phyloP scores from a whole-genome alignment of 768 basidiomycete species.

The Tremella fuciformis region DNA sequence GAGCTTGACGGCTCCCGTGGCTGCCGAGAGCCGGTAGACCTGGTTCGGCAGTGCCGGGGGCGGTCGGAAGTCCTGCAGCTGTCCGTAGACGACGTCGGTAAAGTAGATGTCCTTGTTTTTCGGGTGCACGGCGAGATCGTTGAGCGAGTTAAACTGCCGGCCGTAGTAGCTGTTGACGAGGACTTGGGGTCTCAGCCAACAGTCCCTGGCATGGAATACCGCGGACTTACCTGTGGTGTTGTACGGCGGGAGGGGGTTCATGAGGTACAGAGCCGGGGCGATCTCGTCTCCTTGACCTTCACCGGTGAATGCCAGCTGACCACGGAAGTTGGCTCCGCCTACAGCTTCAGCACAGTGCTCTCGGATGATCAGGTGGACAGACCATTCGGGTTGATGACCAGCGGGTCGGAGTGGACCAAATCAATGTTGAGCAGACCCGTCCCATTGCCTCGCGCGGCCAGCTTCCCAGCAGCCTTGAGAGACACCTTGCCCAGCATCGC shows the following conservation, averaged over 20 bases:
- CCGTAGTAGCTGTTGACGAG: slow-evolving; percentile 76
- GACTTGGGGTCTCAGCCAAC: slow-evolving; percentile 16
- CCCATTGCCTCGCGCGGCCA: slow-evolving; percentile 17
- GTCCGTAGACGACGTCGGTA: slow-evolving; percentile 67
- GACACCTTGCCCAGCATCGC: slow-evolving; percentile 65
- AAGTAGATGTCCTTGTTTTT: slow-evolving; percentile 67
- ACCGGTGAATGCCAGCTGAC: slow-evolving; percentile 62
- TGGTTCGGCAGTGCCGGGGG: slow-evolving; percentile 67
- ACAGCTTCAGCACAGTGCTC: slow-evolving; percentile 54
- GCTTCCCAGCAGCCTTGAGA: slow-evolving; percentile 58
- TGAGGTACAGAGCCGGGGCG: slow-evolving; percentile 64
- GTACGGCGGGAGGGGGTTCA: slow-evolving; percentile 64
- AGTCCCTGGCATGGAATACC: slow-evolving; percentile 2
- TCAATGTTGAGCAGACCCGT: slow-evolving; percentile 49
- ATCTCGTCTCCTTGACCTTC: slow-evolving; percentile 63
- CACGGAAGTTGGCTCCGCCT: slow-evolving; percentile 58
- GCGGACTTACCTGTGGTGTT: slow-evolving; percentile 57
- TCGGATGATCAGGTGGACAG: slow-evolving; percentile 63
- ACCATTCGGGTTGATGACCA: slow-evolving; percentile 55
- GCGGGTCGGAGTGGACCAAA: slow-evolving; percentile 15
- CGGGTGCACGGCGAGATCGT: slow-evolving; percentile 73
- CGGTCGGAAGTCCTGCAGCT: slow-evolving; percentile 65
- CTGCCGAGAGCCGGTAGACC: slow-evolving; percentile 72
- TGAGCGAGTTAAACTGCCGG: slow-evolving; percentile 75
- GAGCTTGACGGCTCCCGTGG: slow-evolving; percentile 63